Evolutionary conservation across 306 rosid species (phyloP), one percentile per base, ranked within the genome.

Genomic region (Vigna mungo): DNA sequence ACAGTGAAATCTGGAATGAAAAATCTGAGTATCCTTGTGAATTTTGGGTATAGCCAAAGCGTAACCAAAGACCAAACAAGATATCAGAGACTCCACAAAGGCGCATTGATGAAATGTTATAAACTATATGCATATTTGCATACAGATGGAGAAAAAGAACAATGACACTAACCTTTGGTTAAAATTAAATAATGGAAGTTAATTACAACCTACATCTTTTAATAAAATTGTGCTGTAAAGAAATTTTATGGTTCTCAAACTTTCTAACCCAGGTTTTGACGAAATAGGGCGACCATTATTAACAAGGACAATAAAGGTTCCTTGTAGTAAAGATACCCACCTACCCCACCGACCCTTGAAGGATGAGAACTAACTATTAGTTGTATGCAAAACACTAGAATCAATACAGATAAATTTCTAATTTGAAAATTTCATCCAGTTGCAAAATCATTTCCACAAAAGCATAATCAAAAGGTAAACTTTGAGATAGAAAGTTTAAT

Each of bases 151-250:
- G 65, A 37, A 5, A 48, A 61, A 71, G 5, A 46, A 32, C 62
- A 56, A 11, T n/a, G 18, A 66, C 39, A 48, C 39, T 48, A 56
- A 58, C 17, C 15, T 66, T 46, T 41, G 25, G 23, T 36, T 58
- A 64, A 64, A 71, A 72, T 72, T 63, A 25, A 72, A 34, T 46
- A n/a, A 51, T 49, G 63, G 65, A 73, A 81, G 58, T 74, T 46
- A 80, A 74, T 68, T 58, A 56, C 80, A 74, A 80, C 56, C 80
- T 20, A 67, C 60, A 67, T 67, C 55, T 43, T 55, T 7, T 14
- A 63, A 64, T 53, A 21, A 75, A 65, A 51, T 70, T 76, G 44
- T 46, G 16, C 62, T n/a, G 9, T 62, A 21, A 75, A 61, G 49
- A 32, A 48, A 47, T 8, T 62, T 61, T 47, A 27, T 30, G 68